Base-by-base conservation (phyloP, 2,329 filamentous ascomycete genomes). In the Emydomyces testavorans region DNA sequence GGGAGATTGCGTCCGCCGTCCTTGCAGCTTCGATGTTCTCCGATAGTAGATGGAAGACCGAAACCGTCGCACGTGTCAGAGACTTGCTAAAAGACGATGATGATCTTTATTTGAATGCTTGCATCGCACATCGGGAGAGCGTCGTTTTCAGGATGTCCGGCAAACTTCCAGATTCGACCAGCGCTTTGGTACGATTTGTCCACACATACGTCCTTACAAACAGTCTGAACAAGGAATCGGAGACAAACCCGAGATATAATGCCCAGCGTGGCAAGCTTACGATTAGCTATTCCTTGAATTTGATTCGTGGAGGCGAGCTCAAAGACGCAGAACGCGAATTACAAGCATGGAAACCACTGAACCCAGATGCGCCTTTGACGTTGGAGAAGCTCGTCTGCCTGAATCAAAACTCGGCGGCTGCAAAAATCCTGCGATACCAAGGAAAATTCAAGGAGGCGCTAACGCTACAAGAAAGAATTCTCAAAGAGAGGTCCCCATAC, bases 301-400 rank as follows among this genome's bases (percentile, higher is more conserved):
- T 55, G 37, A 48, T 53, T 21, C 45, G 44, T 15, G 28, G 53
- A 26, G 46, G 50, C 7, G 35, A 53, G n/a, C 43, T 53, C 23
- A 15, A 18, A 3, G 43, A 46, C 28, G 53, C 53, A n/a, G 44
- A 55, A 40, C 28, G 20, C 4, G 44, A 55, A 21, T 29, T 55
- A 13, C 6, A 28, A 15, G 32, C 35, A 15, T 50, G 51, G 50
- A 34, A 42, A 32, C 47, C 47, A 7, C 26, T 50, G 28, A 13
- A 42, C 28, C 20, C 18, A n/a, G n/a, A 45, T 6, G 3, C 7
- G 2, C 41, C 41, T 6, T 52, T 48, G 5, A 44, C 38, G 3
- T 20, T 50, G 21, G 50, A 52, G 24, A 16, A 23, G 20, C 40
- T 50, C 41, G 6, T 28, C 32, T 11, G 44, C 48, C 4, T 38